A percentile compares a stretch with the other conserved stretches of the same genome.
Evolutionary conservation across 2,329 filamentous ascomycete species (phyloP).

Genomic region (Acrodontium crateriforme): DNA sequence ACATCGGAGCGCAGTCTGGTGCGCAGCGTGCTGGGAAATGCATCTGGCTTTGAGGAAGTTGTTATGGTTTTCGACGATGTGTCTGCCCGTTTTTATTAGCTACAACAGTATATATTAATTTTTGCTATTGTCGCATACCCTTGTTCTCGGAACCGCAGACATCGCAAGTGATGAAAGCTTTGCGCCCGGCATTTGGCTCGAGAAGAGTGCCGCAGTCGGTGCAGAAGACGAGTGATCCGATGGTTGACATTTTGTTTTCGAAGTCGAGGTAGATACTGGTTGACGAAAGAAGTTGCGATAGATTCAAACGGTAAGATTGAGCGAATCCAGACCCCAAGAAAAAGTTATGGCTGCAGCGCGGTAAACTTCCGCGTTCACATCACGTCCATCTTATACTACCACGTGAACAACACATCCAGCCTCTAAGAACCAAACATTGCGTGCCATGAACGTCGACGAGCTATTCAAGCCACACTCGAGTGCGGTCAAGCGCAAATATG

Average conservation of each 20-base stretch:
- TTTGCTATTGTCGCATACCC: constrained; percentile 38
- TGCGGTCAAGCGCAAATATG: constrained; percentile 43
- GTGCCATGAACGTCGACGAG: constrained; percentile 48
- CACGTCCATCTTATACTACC: too few species aligned
- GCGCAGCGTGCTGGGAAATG: constrained; percentile 81
- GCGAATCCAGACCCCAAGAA: too few species aligned
- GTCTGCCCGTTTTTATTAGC: constrained; percentile 36
- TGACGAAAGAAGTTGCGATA: too few species aligned
- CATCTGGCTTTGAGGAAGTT: constrained; percentile 73
- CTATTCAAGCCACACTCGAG: constrained; percentile 44
- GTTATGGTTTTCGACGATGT: constrained; percentile 61
- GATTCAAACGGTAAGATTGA: too few species aligned
- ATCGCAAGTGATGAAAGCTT: constrained; percentile 66
- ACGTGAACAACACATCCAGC: too few species aligned
- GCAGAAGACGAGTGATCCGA: constrained; percentile 87
- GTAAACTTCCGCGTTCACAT: too few species aligned
- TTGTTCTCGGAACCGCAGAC: constrained; percentile 75
- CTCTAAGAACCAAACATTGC: too few species aligned
- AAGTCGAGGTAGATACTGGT: too few species aligned
- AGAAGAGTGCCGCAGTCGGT: constrained; percentile 83
- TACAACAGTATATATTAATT: background rate
- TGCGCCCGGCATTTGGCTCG: constrained; percentile 62
- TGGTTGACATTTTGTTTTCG: constrained; percentile 75
- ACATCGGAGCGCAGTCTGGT: constrained; percentile 69
- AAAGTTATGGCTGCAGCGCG: too few species aligned